Evolutionary conservation across 1,284 basidiomycete species (phyloP), one percentile per base, ranked within the genome.

Genomic region (Fomitopsis schrenkii): DNA sequence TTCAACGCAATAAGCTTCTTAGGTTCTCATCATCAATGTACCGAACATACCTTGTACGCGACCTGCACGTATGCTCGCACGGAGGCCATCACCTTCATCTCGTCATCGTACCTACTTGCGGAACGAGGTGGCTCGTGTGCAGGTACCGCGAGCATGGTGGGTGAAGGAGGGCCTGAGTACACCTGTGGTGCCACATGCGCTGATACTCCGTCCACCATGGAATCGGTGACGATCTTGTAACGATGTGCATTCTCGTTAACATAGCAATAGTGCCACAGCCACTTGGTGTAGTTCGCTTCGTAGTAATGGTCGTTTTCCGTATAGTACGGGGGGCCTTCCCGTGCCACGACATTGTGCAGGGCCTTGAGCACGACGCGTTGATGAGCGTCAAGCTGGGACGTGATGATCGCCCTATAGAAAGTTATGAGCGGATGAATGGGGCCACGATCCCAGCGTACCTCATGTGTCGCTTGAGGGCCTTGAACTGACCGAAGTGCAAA

Each of bases 401-500:
- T 57, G 22, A 70, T 52, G 7, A 66, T 35, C 5, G 42, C 12
- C n/a, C 59, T 59, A 57, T 22, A 12, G 14, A 36, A 40, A 14
- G 17, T 30, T n/a, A 15, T 58, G n/a, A 53, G 14, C 5, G 7
- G 19, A 1, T 0, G 19, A 15, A 38, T 38, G 5, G 22, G 5
- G 3, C 19, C 22, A 17, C 3, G 41, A 38, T 28, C 38, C 28
- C 46, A 30, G 5, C 1, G 14, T 60, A 78, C 77, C 59, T 62
- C 7, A 79, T 66, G 40, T 68, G 61, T 3, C 59, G 54, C 35
- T 75, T 66, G 0, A 78, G 69, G 6, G 62, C 33, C 26, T 59
- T 70, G 57, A 77, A 78, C 15, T 63, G 68, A 1, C 67, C 72
- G 58, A 79, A 79, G 59, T 79, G 77, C 2, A 46, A 53, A 10